A percentile compares a stretch with the other conserved stretches of the same genome.
phyloP scores from a whole-genome alignment of 2,329 filamentous ascomycete genomes.

The Aspergillus sergii region DNA sequence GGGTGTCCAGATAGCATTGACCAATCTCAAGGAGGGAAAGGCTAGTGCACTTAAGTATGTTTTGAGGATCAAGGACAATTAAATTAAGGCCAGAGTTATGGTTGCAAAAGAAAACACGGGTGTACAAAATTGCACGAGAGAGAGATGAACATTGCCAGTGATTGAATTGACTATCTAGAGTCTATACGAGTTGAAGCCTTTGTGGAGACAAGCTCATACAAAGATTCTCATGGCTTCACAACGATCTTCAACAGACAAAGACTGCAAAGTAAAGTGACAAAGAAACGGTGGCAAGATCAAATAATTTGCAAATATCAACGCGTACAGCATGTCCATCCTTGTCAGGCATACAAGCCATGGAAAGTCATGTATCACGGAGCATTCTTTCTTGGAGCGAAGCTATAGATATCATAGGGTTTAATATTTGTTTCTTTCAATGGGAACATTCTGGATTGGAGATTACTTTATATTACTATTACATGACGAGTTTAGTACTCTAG shows the following conservation, averaged over 20 bases:
- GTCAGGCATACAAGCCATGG: not conserved
- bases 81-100: not conserved
- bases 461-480: not conserved
- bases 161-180: not conserved
- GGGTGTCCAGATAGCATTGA: slow-evolving; percentile 56
- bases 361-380: not conserved
- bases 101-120: not conserved
- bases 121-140: not conserved
- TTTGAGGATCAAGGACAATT: slow-evolving; percentile 24
- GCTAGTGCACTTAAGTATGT: slow-evolving; percentile 67
- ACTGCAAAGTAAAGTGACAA: not conserved
- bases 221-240: not conserved
- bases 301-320: not conserved
- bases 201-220: not conserved
- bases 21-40: slow-evolving; percentile 59
- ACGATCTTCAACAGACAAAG: not conserved
- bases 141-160: not conserved
- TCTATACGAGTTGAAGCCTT: not conserved
- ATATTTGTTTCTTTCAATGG: not conserved
- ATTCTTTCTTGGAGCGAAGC: not conserved
- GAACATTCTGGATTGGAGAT: not conserved
- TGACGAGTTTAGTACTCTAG: not conserved
- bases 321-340: not conserved
- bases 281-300: not conserved
- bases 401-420: not conserved